Conservation (phyloP, 805 yeast species). For the Priceomyces medius region DNA sequence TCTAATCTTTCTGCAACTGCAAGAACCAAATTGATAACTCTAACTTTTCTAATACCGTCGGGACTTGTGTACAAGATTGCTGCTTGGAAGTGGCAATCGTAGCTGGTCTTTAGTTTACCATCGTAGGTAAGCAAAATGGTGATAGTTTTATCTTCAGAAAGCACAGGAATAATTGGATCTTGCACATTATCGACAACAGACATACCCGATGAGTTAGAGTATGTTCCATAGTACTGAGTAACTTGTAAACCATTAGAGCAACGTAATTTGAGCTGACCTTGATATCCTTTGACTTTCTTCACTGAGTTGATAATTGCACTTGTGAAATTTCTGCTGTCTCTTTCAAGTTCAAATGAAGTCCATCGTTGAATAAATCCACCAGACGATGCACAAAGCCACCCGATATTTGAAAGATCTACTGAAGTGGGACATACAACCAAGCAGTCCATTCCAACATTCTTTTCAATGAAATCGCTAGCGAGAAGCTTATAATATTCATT, state of each 20-base stretch:
- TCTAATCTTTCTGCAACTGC: constrained; percentile 73
- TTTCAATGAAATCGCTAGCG: constrained; percentile 52
- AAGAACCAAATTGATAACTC: constrained; percentile 82
- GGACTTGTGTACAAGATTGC: constrained; percentile 82
- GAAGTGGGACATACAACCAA: constrained; percentile 64
- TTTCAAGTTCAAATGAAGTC: constrained; percentile 60
- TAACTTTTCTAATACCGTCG: constrained; percentile 74
- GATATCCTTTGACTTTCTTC: constrained; percentile 60
- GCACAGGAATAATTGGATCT: constrained; percentile 73
- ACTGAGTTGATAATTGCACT: constrained; percentile 59
- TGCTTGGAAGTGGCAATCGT: constrained; percentile 87
- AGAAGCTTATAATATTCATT: constrained; percentile 61
- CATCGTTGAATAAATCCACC: constrained; percentile 72
- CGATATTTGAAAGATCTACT: constrained; percentile 75
- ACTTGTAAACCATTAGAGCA: constrained; percentile 87
- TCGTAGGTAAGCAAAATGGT: constrained; percentile 77
- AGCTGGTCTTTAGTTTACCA: constrained; percentile 63
- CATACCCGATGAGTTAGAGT: constrained; percentile 25
- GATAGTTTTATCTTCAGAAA: constrained; percentile 61
- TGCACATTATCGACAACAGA: constrained; percentile 32
- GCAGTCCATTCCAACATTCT: constrained; percentile 73
- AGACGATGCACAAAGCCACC: constrained; percentile 60
- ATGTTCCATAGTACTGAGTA: constrained; percentile 64
- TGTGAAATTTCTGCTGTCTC: constrained; percentile 67
- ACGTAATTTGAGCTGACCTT: constrained; percentile 79